Evolutionary conservation across 2,329 filamentous ascomycete genomes (phyloP).

Genomic region (Aspergillus nomiae): DNA sequence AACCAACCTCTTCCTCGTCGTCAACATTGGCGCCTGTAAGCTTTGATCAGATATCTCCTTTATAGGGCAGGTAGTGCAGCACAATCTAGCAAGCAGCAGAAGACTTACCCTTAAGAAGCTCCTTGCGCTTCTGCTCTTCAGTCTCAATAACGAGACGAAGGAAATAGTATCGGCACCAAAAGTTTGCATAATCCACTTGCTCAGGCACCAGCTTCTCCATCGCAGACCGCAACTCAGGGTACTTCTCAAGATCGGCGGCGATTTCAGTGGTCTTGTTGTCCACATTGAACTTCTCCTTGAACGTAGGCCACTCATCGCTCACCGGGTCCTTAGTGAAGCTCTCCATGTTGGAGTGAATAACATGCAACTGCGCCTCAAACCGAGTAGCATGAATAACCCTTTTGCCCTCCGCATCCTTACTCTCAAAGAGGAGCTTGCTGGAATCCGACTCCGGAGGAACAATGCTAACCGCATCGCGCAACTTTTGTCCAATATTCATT

Average conservation of each 20-base stretch:
- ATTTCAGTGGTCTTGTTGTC: slow-evolving; percentile 85
- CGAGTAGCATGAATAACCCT: slow-evolving; percentile 91
- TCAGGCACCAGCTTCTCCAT: slow-evolving; percentile 98
- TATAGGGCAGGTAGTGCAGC: background rate
- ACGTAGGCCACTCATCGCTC: slow-evolving; percentile 72
- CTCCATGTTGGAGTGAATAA: slow-evolving; percentile 83
- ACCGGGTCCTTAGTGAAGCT: slow-evolving; percentile 81
- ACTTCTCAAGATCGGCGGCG: slow-evolving; percentile 77
- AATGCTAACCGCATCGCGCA: slow-evolving; percentile 87
- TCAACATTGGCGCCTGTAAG: slow-evolving; percentile 51
- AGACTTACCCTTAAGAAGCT: slow-evolving; percentile 81
- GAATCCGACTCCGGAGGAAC: slow-evolving; percentile 66
- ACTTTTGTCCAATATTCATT: slow-evolving; percentile 82
- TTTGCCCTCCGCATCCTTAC: slow-evolving; percentile 85
- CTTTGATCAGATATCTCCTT: slow-evolving; percentile 9
- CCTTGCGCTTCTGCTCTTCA: slow-evolving; percentile 83
- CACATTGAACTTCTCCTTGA: slow-evolving; percentile 74
- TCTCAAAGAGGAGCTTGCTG: slow-evolving; percentile 82
- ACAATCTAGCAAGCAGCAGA: slow-evolving; percentile 12
- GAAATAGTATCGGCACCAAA: slow-evolving; percentile 97
- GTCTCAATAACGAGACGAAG: slow-evolving; percentile 88
- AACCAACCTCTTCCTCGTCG: slow-evolving; percentile 70
- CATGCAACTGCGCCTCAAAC: slow-evolving; percentile 93
- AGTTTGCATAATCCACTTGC: slow-evolving; percentile 81
- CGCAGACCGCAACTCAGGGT: slow-evolving; percentile 77